phyloP scores from a whole-genome alignment of 2,329 filamentous ascomycete genomes.

The Diaporthe aspalathi region DNA sequence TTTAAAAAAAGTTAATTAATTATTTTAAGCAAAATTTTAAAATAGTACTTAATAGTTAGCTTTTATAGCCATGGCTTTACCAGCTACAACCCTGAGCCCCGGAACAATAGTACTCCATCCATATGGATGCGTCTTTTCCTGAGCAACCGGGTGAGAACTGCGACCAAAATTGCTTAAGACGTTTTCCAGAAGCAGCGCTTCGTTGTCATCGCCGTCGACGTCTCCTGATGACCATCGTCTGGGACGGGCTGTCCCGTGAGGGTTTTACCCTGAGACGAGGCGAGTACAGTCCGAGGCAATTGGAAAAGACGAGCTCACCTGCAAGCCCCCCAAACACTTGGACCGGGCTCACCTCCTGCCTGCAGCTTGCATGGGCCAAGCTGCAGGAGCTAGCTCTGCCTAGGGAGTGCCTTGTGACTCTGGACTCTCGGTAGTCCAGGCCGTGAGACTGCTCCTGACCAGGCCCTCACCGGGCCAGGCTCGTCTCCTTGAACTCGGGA shows the following conservation, averaged over 20 bases:
- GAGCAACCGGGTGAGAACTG: too few species aligned
- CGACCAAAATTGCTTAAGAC: too few species aligned
- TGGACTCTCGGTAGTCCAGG: constrained; percentile 4
- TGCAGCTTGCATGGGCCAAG: constrained; percentile 1
- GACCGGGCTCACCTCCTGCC: not conserved
- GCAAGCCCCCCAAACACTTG: not conserved
- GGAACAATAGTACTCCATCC: too few species aligned
- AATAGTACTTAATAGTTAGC: too few species aligned
- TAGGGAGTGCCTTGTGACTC: constrained; percentile 12
- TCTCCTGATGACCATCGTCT: too few species aligned
- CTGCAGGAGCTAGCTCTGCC: not conserved
- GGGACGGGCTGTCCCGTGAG: not conserved
- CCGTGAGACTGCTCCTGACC: not conserved
- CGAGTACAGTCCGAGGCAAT: not conserved
- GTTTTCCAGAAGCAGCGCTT: not conserved
- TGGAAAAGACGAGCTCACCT: constrained; percentile 6
- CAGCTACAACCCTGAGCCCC: too few species aligned
- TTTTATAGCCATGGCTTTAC: too few species aligned
- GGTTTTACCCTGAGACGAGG: not conserved
- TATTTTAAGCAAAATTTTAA: too few species aligned
- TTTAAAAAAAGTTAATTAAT: too few species aligned
- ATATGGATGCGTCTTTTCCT: too few species aligned
- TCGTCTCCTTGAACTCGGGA: constrained; percentile 16
- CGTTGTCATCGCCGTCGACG: too few species aligned
- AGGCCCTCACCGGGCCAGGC: too few species aligned